Evolutionary conservation across 148 eudicot genomes (phyloP), one percentile per base, ranked within the genome.

Genomic region (Arctostaphylos glauca): DNA sequence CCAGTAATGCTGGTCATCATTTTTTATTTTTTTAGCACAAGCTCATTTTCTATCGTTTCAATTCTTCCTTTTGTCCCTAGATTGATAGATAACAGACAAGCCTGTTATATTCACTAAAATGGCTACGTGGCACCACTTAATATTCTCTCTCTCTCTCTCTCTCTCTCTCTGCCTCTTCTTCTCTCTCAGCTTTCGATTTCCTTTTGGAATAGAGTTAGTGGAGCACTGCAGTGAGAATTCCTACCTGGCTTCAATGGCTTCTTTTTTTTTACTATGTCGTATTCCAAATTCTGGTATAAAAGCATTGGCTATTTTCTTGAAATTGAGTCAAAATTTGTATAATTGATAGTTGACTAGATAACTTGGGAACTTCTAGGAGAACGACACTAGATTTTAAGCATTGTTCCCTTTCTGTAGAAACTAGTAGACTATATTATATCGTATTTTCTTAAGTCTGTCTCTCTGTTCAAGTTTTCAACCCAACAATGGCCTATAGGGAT

Each of bases 201-300:
- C 52, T 25, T 76, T 76, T 53, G 19, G 38, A 31, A 31, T 53
- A 9, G 58, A 5, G 60, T 52, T 15, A 53, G 38, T 31, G 38
- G 38, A 31, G 38, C 38, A 31, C 38, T 31, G 38, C 38, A 31
- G 38, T 31, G 38, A 31, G 38, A 31, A 31, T 76, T 53, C 52
- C 46, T 52, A 53, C 79, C 52, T 76, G n/a, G 60, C 13, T 23
- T 43, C 46, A n/a, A 74, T 74, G 46, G 21, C 78, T 49, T 75
- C 5, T 56, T 7, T 5, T 15, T 75, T 4, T 56, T 7, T 5
- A 13, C 13, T 50, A 76, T 53, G 60, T 23, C 52, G 56, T 53
- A 10, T 10, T 13, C 6, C 25, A 23, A 25, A 76, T 25, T 76
- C 44, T 76, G 6, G 60, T 2, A 3, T 14, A 44, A 9, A 31